Percentiles rank a stretch among this genome's conserved stretches.
These are phyloP conservation scores for Mallotus japonicus DNA, from an alignment of 441 rosid species.

Conservation along the genomic window DNA sequence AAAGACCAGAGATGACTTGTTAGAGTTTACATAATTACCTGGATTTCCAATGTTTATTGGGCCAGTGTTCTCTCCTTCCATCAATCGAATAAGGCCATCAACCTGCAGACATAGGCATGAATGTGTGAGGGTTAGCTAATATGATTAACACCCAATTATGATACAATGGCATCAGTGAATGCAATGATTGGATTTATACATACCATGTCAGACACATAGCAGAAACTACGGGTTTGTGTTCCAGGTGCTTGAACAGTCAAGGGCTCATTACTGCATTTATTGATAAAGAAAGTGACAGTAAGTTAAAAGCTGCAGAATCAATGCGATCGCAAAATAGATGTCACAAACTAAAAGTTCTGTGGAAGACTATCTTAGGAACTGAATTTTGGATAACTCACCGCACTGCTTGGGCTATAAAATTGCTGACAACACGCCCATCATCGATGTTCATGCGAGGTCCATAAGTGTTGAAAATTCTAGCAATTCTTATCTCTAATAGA, in stretches of 20 bases:
- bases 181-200: conserved; percentile 10
- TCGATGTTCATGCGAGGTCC: conserved; percentile 99
- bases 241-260: conserved; percentile 93
- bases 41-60: conserved; percentile 96
- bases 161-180: background rate
- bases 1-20: background rate
- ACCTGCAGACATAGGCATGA: conserved; percentile 43
- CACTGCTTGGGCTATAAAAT: conserved; percentile 96
- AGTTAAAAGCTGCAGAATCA: background rate
- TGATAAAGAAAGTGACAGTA: background rate
- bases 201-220: conserved; percentile 98
- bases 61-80: conserved; percentile 95
- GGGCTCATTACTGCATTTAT: conserved; percentile 62
- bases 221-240: conserved; percentile 96
- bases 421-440: conserved; percentile 99
- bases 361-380: background rate
- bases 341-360: too few species aligned
- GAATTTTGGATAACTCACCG: conserved; percentile 41
- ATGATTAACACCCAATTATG: conserved; percentile 8
- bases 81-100: conserved; percentile 86
- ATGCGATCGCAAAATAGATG: background rate
- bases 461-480: conserved; percentile 96
- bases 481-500: conserved; percentile 74
- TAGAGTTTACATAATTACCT: conserved; percentile 36
- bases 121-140: conserved; percentile 6